These are phyloP conservation scores for Bromus sterilis DNA, from an alignment of 176 grass and related monocot genomes.

Conservation along the genomic window DNA sequence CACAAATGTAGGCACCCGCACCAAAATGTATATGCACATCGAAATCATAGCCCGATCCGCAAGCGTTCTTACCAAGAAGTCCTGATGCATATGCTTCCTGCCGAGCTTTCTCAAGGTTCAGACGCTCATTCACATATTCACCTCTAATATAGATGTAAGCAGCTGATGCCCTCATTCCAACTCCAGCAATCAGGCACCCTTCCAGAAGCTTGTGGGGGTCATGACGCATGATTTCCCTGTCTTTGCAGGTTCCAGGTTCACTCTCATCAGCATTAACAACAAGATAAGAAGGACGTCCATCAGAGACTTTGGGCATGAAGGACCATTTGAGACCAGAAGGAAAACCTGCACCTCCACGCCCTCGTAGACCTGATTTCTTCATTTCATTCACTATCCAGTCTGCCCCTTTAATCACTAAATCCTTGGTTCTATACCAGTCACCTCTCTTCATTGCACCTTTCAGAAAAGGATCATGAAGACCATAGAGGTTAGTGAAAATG, in stretches of 20 bases:
- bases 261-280: conserved; percentile 97
- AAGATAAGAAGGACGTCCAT: conserved; percentile 79
- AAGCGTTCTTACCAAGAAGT: conserved; percentile 84
- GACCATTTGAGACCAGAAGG: conserved; percentile 93
- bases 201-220: conserved; percentile 90
- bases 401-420: conserved; percentile 72
- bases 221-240: conserved; percentile 93
- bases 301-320: conserved; percentile 92
- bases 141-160: conserved; percentile 96
- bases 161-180: conserved; percentile 83
- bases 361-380: conserved; percentile 86
- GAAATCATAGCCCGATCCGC: conserved; percentile 90
- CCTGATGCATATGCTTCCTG: conserved; percentile 82
- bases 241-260: conserved; percentile 89
- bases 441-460: conserved; percentile 86
- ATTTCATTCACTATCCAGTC: conserved; percentile 93
- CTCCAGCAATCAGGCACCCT: conserved; percentile 84
- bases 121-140: conserved; percentile 85
- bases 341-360: conserved; percentile 88
- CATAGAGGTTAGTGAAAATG: conserved; percentile 88
- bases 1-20: conserved; percentile 92
- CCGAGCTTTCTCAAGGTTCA: conserved; percentile 63
- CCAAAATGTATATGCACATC: conserved; percentile 88
- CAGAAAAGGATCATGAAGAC: conserved; percentile 74
- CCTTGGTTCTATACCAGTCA: conserved; percentile 85